phyloP scores from a whole-genome alignment of 768 basidiomycete genomes.

The Rhodotorula diobovata region DNA sequence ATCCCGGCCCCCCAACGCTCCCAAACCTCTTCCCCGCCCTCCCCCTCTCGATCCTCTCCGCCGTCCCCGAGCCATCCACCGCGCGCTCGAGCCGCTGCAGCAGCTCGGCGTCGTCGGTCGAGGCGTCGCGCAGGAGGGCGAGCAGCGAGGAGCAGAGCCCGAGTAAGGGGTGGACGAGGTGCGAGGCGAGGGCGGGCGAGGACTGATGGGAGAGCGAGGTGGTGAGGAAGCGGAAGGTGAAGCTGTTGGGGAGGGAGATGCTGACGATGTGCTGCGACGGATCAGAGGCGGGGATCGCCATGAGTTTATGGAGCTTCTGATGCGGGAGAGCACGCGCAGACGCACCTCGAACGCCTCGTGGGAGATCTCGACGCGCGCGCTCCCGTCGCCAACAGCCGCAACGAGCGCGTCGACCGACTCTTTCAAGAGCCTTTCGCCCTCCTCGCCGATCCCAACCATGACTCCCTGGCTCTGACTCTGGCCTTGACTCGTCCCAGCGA shows the following conservation, averaged over 20 bases:
- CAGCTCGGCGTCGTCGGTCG: conserved; percentile 1
- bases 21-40: not conserved
- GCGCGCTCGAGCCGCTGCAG: not conserved
- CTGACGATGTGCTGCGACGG: conserved; percentile 9
- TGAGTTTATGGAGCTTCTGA: not conserved
- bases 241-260: not conserved
- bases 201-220: conserved; percentile 9
- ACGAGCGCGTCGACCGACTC: conserved; percentile 5
- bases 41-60: conserved; percentile 7
- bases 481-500: not conserved
- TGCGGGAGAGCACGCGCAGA: too few species aligned
- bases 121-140: not conserved
- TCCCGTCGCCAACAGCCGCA: not conserved
- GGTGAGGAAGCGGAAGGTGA: conserved; percentile 1
- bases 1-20: not conserved
- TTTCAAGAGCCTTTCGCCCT: not conserved
- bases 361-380: not conserved
- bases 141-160: conserved; percentile 4
- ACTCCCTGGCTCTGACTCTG: conserved; percentile 2
- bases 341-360: conserved; percentile 22
- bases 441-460: conserved; percentile 15
- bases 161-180: conserved; percentile 23
- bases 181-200: conserved; percentile 3
- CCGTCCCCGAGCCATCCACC: conserved; percentile 10
- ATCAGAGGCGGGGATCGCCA: too few species aligned